Conservation (phyloP, 495 filamentous ascomycete genomes). For the Daldinia loculata region DNA sequence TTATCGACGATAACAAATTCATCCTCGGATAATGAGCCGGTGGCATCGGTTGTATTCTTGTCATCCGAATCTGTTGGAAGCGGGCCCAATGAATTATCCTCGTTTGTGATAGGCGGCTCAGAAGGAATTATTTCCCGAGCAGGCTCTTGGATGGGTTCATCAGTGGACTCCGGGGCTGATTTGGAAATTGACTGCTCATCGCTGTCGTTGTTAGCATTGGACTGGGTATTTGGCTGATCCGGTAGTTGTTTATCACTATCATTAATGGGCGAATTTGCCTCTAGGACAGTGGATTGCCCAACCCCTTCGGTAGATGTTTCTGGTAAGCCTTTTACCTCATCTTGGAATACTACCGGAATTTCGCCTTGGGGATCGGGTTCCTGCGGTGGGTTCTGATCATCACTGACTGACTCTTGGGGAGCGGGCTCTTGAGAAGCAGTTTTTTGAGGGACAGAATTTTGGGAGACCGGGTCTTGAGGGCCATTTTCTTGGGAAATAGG, state of each 20-base stretch:
- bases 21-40: not conserved
- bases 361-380: not conserved
- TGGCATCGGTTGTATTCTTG: not conserved
- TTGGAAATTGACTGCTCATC: not conserved
- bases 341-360: not conserved
- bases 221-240: no score
- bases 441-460: not conserved
- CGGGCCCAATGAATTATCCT: not conserved
- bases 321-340: not conserved
- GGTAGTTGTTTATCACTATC: not conserved
- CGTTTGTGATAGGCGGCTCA: not conserved
- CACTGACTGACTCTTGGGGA: not conserved
- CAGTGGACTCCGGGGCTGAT: not conserved
- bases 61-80: not conserved
- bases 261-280: not conserved
- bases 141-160: not conserved
- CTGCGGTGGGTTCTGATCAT: not conserved
- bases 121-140: not conserved
- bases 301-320: not conserved
- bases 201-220: not conserved
- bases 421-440: not conserved
- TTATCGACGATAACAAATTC: constrained; percentile 3
- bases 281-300: not conserved
- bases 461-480: not conserved
- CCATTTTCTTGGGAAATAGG: not conserved